A percentile compares a stretch with the other conserved stretches of the same genome.
phyloP scores from a whole-genome alignment of 169 alveolate genomes.

The Amoebophrya sp. region DNA sequence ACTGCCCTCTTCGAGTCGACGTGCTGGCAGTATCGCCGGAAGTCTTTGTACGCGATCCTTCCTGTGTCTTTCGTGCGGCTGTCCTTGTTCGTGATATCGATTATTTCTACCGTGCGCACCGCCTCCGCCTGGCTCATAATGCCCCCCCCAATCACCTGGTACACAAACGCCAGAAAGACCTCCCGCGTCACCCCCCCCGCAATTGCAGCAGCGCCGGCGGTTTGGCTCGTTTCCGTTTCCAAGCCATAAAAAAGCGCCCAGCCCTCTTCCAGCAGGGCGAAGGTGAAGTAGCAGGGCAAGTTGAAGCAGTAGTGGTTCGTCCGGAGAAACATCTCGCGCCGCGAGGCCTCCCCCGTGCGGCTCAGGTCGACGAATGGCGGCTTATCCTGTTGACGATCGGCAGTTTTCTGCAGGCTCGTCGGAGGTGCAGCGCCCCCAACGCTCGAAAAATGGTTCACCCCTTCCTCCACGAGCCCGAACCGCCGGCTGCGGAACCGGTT shows the following conservation, averaged over 20 bases:
- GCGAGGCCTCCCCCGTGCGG: neutral
- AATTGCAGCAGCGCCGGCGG: no score
- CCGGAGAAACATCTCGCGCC: neutral
- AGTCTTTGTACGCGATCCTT: neutral
- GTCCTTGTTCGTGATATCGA: conserved; percentile 5
- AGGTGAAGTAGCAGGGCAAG: neutral
- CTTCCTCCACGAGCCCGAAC: neutral
- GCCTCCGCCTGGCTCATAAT: neutral
- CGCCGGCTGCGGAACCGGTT: neutral
- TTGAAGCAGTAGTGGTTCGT: neutral
- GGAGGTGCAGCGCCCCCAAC: no score
- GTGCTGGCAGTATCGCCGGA: neutral
- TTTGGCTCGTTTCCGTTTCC: no score
- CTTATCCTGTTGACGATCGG: no score
- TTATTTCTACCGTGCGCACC: neutral
- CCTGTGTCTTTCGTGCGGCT: neutral
- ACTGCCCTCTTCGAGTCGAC: neutral
- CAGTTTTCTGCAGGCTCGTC: no score
- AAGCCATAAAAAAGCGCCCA: no score
- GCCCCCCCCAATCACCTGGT: neutral
- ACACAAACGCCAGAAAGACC: neutral
- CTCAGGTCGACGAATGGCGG: neutral
- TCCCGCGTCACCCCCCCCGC: neutral
- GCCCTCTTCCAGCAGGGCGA: neutral
- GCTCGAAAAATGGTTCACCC: neutral